phyloP scores from a whole-genome alignment of 2,329 filamentous ascomycete species.

The Trichoderma pleuroti region DNA sequence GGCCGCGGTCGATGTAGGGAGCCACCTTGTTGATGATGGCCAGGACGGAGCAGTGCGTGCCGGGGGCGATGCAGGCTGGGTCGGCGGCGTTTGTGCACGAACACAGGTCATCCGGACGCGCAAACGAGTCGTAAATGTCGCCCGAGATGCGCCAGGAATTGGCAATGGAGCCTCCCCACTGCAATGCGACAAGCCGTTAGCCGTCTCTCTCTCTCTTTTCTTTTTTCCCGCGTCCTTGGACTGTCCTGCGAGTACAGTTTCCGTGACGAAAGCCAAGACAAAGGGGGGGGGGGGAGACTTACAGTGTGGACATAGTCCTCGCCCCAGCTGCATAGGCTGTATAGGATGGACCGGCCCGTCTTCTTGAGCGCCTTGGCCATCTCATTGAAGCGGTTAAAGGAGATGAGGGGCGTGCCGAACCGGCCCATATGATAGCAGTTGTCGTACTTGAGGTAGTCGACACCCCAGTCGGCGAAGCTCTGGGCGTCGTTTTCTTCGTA shows the following conservation, averaged over 20 bases:
- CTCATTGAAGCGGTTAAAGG: slow-evolving; percentile 18
- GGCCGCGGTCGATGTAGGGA: slow-evolving; percentile 7
- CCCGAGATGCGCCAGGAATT: slow-evolving; percentile 36
- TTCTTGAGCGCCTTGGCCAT: slow-evolving; percentile 35
- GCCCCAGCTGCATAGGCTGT: slow-evolving; percentile 37
- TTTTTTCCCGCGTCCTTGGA: neutral
- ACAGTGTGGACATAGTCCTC: slow-evolving; percentile 16
- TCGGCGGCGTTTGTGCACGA: slow-evolving; percentile 15
- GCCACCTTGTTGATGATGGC: slow-evolving; percentile 18
- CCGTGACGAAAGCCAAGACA: neutral
- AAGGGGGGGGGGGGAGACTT: neutral
- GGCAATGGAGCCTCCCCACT: slow-evolving; percentile 19
- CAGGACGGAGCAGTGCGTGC: slow-evolving; percentile 17
- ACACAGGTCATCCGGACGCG: slow-evolving; percentile 20
- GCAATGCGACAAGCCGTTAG: neutral
- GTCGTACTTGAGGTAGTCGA: slow-evolving; percentile 54
- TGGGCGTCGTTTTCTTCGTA: slow-evolving; percentile 51
- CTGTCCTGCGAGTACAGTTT: neutral
- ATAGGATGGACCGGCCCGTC: slow-evolving; percentile 32
- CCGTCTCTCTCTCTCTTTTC: neutral
- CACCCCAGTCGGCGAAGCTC: slow-evolving; percentile 50
- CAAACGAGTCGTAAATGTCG: slow-evolving; percentile 35
- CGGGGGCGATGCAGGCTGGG: slow-evolving; percentile 13
- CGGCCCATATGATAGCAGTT: slow-evolving; percentile 36
- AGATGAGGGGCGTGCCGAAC: slow-evolving; percentile 13